Evolutionary conservation across 176 grass and related monocot species (phyloP).

Genomic region (Carex kokanica): DNA sequence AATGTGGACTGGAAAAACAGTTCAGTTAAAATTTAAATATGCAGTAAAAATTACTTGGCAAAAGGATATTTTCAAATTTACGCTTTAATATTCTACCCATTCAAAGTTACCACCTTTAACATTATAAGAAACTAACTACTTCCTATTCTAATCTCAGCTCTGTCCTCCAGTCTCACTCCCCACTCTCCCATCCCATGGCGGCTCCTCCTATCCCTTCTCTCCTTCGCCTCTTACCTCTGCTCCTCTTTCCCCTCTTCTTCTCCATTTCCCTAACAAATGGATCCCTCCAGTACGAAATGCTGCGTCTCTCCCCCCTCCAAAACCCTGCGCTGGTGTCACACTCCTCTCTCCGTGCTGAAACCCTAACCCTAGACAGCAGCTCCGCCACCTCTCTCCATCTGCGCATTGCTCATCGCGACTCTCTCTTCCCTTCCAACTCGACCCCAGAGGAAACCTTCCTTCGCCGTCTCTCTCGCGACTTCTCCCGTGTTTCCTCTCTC

Average conservation of each 20-base stretch:
- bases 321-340: conserved; percentile 1
- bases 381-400: conserved; percentile 28
- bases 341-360: conserved; percentile 26
- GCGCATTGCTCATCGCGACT: conserved; percentile 27
- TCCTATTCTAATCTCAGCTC: conserved; percentile 9
- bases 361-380: conserved; percentile 22
- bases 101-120: background rate
- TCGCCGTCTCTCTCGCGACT: conserved; percentile 34
- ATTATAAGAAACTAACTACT: conserved; percentile 15
- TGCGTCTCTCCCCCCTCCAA: conserved; percentile 17
- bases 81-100: background rate
- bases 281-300: conserved; percentile 22
- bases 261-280: conserved; percentile 15
- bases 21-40: background rate
- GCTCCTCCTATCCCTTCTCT: conserved; percentile 22
- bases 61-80: background rate
- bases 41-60: background rate
- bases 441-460: conserved; percentile 29
- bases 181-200: conserved; percentile 29
- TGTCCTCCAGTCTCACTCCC: conserved; percentile 16
- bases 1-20: background rate
- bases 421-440: conserved; percentile 21
- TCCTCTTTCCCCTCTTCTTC: conserved; percentile 10
- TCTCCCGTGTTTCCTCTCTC: conserved; percentile 16
- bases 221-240: conserved; percentile 9